Conservation (phyloP, 202 grass and related monocot genomes). For the Zoysia matrella region DNA sequence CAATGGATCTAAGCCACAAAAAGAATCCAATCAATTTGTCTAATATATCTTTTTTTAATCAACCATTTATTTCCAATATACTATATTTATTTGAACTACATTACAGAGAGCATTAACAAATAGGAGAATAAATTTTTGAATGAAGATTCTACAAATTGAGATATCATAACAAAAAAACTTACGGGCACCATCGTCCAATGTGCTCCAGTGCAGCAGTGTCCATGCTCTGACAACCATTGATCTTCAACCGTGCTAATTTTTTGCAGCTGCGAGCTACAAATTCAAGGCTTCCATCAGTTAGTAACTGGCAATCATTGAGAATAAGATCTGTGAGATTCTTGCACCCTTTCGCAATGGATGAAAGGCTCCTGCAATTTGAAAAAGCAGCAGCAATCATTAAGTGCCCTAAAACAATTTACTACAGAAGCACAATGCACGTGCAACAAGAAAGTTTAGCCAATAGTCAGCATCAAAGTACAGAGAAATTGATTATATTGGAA, state of each 20-base stretch:
- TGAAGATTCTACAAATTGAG: conserved; percentile 26
- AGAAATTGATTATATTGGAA: conserved; percentile 17
- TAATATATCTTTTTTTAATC: background rate
- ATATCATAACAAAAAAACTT: conserved; percentile 50
- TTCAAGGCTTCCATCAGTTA: conserved; percentile 92
- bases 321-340: conserved; percentile 80
- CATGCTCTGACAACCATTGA: conserved; percentile 88
- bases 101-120: background rate
- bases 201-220: conserved; percentile 78
- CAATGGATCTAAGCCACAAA: background rate
- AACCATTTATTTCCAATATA: conserved; percentile 8
- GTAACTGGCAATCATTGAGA: conserved; percentile 75
- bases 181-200: conserved; percentile 89
- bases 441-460: conserved; percentile 6
- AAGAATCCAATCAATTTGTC: conserved; percentile 7
- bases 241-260: conserved; percentile 75
- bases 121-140: conserved; percentile 24
- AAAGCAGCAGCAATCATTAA: conserved; percentile 29
- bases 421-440: background rate
- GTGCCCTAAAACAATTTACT: conserved; percentile 16
- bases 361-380: conserved; percentile 74
- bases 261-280: conserved; percentile 81
- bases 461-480: background rate
- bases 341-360: conserved; percentile 81
- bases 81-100: conserved; percentile 38